phyloP scores from a whole-genome alignment of 768 basidiomycete species.

The Filobasidium wieringae region DNA sequence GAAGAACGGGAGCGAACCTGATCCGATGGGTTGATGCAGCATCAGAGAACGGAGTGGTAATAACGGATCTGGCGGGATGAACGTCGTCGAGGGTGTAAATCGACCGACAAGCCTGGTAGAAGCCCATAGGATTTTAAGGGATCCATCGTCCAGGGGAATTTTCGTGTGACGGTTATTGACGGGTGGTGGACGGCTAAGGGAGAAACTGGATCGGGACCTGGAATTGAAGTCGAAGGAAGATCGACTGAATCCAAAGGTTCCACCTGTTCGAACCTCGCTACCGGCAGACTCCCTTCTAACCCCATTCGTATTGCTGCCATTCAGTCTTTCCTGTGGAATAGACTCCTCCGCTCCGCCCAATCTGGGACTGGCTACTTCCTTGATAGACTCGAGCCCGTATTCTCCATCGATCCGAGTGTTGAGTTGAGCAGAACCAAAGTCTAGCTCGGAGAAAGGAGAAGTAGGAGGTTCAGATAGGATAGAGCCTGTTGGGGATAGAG shows the following conservation, averaged over 20 bases:
- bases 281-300: too few species aligned
- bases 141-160: slow-evolving; percentile 9
- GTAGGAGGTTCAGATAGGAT: not conserved
- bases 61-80: slow-evolving; percentile 38
- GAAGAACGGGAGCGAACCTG: slow-evolving; percentile 22
- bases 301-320: too few species aligned
- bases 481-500: not conserved
- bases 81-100: slow-evolving; percentile 33
- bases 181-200: slow-evolving; percentile 19
- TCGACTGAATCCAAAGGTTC: too few species aligned
- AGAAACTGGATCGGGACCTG: too few species aligned
- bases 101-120: slow-evolving; percentile 28
- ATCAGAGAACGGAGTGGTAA: slow-evolving; percentile 33
- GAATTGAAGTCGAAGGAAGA: too few species aligned
- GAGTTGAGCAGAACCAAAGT: too few species aligned
- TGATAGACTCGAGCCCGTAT: too few species aligned
- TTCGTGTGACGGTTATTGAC: slow-evolving; percentile 25
- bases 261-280: too few species aligned
- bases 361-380: too few species aligned
- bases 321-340: too few species aligned
- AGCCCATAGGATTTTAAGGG: slow-evolving; percentile 32
- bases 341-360: too few species aligned
- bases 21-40: slow-evolving; percentile 36
- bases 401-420: too few species aligned
- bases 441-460: not conserved